These are phyloP conservation scores for Cucumis cinereus DNA, from an alignment of 306 rosid species.

Conservation along the genomic window DNA sequence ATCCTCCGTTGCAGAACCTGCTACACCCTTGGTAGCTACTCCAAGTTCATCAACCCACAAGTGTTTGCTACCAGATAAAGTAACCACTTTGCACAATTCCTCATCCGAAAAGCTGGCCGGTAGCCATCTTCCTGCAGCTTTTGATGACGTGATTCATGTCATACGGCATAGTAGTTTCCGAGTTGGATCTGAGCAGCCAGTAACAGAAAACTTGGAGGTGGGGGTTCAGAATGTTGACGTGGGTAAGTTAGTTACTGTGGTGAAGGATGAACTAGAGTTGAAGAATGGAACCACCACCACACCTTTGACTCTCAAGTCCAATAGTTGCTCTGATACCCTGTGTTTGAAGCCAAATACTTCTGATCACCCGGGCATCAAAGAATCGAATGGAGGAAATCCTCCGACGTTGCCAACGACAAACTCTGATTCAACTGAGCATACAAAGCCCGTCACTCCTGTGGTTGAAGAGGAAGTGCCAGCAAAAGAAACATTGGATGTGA, in stretches of 20 bases:
- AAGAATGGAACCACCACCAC: constrained; percentile 23
- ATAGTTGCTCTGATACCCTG: constrained; percentile 36
- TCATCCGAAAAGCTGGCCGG: constrained; percentile 38
- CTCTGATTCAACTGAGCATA: constrained; percentile 35
- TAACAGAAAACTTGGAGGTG: constrained; percentile 67
- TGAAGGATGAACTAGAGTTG: constrained; percentile 63
- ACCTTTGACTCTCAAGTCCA: constrained; percentile 31
- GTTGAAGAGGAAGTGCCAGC: constrained; percentile 55
- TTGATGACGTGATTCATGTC: constrained; percentile 91
- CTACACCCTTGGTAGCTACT: constrained; percentile 23
- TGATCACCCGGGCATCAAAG: constrained; percentile 35
- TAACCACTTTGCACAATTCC: constrained; percentile 20
- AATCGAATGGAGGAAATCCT: constrained; percentile 28
- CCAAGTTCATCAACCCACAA: constrained; percentile 34
- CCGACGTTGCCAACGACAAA: constrained; percentile 23
- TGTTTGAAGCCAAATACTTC: constrained; percentile 34
- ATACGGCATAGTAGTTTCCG: constrained; percentile 97
- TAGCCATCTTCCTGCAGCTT: constrained; percentile 68
- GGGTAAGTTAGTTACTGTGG: constrained; percentile 56
- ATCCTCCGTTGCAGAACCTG: constrained; percentile 37
- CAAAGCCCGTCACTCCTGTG: constrained; percentile 22
- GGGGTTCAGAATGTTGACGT: constrained; percentile 85
- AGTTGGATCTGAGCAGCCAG: constrained; percentile 75
- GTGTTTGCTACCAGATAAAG: constrained; percentile 33
- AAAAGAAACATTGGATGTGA: constrained; percentile 65